Base-by-base conservation (phyloP, 768 basidiomycete genomes). In the Calocybe indica region DNA sequence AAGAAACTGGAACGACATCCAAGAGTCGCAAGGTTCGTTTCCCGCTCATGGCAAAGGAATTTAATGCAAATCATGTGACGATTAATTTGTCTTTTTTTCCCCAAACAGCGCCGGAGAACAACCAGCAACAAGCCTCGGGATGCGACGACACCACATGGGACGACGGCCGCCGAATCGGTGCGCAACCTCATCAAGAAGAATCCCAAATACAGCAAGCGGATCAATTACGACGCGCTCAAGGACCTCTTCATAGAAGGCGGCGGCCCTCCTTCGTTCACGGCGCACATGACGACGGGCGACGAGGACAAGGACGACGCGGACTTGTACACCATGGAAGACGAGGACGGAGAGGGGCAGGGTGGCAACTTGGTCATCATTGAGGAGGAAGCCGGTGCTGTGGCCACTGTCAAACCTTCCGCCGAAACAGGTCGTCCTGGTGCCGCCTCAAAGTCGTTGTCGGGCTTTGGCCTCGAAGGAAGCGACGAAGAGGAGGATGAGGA, bases 161-260 rank as follows among this genome's bases (percentile, higher is more conserved):
- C 68, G 11, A 87, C 85, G 5, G 79, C 86, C 0, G 87, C 85
- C 13, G 89, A 91, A 56, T 82, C 86, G 0, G 86, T 89, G 15
- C 77, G 76, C 34, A 83, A 82, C 49, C 74, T 94, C 33, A 72
- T 92, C 56, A 85, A 87, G 71, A 90, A 91, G 68, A 92, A 87
- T 53, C 76, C 83, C 15, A 87, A 82, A 59, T 92, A 93, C 66
- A 92, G 88, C 67, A 90, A 90, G 59, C 82, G 91, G 44, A 94
- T 95, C 67, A 96, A 96, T 62, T 96, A 95, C 62, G 86, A 89
- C 55, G 91, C 89, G 0, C 78, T 94, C 45, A 85, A 88, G 55
- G 79, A 80, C 47, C 74, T 95, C 8, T 90, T 94, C 61, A 69
- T 76, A 29, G 79, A 80, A 57, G 66, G 59, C 47, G 65, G 62